Evolutionary conservation across 768 basidiomycete genomes (phyloP), one percentile per base, ranked within the genome.

Genomic region (Myochromella boudieri): DNA sequence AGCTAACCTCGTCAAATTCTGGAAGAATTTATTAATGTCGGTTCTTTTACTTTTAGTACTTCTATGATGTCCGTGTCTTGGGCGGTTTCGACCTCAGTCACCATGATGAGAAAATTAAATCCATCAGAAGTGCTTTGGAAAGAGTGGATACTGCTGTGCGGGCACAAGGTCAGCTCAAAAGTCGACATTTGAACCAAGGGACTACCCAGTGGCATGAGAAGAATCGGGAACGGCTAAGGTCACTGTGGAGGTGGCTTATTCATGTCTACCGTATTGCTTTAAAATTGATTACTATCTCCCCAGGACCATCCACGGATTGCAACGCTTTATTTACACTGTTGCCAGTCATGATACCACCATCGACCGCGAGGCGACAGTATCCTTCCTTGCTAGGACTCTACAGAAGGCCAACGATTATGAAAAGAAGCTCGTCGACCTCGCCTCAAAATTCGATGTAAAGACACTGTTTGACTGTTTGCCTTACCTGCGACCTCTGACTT

Each of bases 321-420:
- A 44, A 24, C 36, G 48, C 22, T 51, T 56, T 17, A 46, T 43
- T 10, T 46, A 15, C n/a, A n/a, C n/a, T n/a, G n/a, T n/a, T n/a
- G n/a, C n/a, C n/a, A n/a, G n/a, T n/a, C n/a, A n/a, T n/a, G n/a
- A n/a, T 12, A 8, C 28, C 3, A 38, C 56, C 27, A 46, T 44
- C 26, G 39, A 24, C 39, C 50, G 44, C 29, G 34, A 21, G 3
- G 29, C 33, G 17, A 47, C 46, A 10, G 52, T 43, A 17, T 48
- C 20, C 17, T 20, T 44, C 17, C 41, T 55, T 7, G 37, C 46
- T 14, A 58, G 37, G 15, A 32, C 37, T 7, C 52, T 68, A 27
- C 50, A 57, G 32, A 74, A 72, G 60, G 54, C 70, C 43, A 57
- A 60, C 43, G 61, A 72, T 55, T 70, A 70, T 59, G 70, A 72